Base-by-base conservation (phyloP, 1,139 yeast genomes). In the Nakaseomyces uthaithaninus region DNA sequence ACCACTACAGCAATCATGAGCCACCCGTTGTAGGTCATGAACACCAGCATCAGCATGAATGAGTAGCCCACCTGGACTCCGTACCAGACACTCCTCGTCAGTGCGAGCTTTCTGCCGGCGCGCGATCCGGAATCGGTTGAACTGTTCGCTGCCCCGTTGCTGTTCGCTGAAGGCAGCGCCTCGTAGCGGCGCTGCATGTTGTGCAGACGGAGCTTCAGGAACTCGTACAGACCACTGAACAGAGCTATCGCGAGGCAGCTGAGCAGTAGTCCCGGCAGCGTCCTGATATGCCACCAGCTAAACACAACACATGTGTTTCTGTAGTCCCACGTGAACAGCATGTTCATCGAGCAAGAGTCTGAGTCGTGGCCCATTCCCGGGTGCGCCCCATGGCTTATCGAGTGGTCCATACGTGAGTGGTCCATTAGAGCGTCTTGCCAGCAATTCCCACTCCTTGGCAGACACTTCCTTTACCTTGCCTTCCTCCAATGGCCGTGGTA, bases 1-100 rank as follows among this genome's bases (percentile, higher is more conserved):
- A 71, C 48, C 1, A 75, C 78, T 20, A 81, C 82, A 2, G 89
- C 78, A 12, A 76, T 42, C 91, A 83, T 82, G 38, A 78, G 71
- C 86, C 87, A 83, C 4, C 91, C 86, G 56, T 83, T 82, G 57
- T 80, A 83, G 3, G 89, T 81, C 94, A 83, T 83, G 53, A 82
- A 83, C 1, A 83, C 74, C 52, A 81, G 69, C 94, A 83, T 83
- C 50, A 83, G 63, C 68, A 80, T 65, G 53, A 82, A 81, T 2
- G 93, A 80, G 57, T 79, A 82, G 4, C 83, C 82, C 11, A 84
- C 89, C 55, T 81, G 89, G 12, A 75, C 46, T 1, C 83, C 93
- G 55, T 85, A 84, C 27, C 75, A 55, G 17, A 68, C 37, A 27
- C 80, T 58, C 52, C 63, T 62, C 46, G 64, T 61, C 35, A 65